Percentiles rank a stretch among this genome's conserved stretches.
phyloP scores from a whole-genome alignment of 805 yeast genomes.

The Barnettozyma siamensis region DNA sequence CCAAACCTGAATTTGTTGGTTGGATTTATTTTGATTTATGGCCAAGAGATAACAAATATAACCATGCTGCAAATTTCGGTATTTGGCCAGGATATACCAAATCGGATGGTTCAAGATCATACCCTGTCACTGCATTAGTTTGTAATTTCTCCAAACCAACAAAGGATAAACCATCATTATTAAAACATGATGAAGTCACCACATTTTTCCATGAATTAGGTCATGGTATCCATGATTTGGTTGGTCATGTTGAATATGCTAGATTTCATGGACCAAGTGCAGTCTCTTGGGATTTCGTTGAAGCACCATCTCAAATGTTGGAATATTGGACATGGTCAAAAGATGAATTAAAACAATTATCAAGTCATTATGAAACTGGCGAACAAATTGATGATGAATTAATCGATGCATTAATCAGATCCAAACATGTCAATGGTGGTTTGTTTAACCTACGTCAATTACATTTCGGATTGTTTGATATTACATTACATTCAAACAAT shows the following conservation, averaged over 20 bases:
- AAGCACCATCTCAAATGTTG: conserved; percentile 85
- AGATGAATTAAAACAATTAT: conserved; percentile 49
- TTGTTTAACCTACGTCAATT: conserved; percentile 67
- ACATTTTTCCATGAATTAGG: conserved; percentile 90
- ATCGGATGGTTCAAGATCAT: conserved; percentile 42
- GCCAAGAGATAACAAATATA: conserved; percentile 82
- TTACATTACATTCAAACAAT: conserved; percentile 54
- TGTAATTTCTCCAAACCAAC: conserved; percentile 81
- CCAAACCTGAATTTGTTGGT: conserved; percentile 60
- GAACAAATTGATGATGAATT: conserved; percentile 52
- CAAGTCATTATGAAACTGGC: conserved; percentile 59
- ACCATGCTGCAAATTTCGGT: conserved; percentile 84
- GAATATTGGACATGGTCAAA: conserved; percentile 86
- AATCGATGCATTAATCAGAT: conserved; percentile 49
- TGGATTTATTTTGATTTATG: conserved; percentile 77
- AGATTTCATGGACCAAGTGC: conserved; percentile 69
- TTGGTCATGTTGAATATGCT: conserved; percentile 59
- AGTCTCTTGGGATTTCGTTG: conserved; percentile 83
- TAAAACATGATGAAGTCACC: conserved; percentile 72
- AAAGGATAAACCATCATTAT: conserved; percentile 54
- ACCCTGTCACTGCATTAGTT: conserved; percentile 73
- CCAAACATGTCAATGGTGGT: conserved; percentile 77
- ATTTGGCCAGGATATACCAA: conserved; percentile 53
- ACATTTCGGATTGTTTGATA: conserved; percentile 74
- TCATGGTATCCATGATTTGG: conserved; percentile 77